phyloP scores from a whole-genome alignment of 768 basidiomycete species.

The Lactarius tabidus region DNA sequence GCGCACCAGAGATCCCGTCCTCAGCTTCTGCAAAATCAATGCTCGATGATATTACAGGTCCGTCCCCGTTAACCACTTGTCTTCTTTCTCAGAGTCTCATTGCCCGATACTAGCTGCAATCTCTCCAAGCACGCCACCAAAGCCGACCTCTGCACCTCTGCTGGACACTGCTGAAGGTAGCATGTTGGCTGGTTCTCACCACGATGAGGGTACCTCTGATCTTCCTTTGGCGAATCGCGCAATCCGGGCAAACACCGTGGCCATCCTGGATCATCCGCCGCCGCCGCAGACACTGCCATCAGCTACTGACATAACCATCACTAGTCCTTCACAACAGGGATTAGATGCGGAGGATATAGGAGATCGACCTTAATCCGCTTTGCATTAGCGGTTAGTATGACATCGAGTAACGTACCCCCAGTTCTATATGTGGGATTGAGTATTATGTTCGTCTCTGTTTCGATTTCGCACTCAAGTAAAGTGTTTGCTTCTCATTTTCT shows the following conservation, averaged over 20 bases:
- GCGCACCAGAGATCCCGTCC: too few species aligned
- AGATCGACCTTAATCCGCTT: neutral
- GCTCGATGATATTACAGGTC: too few species aligned
- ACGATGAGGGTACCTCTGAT: neutral
- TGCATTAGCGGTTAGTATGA: neutral
- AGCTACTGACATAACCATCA: neutral
- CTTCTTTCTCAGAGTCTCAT: neutral
- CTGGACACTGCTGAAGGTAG: neutral
- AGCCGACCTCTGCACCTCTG: neutral
- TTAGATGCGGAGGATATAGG: neutral
- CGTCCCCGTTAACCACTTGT: neutral
- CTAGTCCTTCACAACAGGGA: neutral
- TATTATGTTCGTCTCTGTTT: too few species aligned
- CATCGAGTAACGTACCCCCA: neutral
- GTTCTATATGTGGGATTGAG: too few species aligned
- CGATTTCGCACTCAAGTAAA: too few species aligned
- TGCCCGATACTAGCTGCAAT: neutral
- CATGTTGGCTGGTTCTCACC: neutral
- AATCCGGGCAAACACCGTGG: neutral
- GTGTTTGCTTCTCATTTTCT: too few species aligned
- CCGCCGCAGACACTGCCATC: neutral
- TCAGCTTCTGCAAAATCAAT: too few species aligned
- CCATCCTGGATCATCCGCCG: neutral
- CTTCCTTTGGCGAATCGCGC: neutral
- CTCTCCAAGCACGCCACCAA: neutral